These are phyloP conservation scores for Pyrenochaeta sp. DNA, from an alignment of 2,329 filamentous ascomycete genomes.

Conservation along the genomic window DNA sequence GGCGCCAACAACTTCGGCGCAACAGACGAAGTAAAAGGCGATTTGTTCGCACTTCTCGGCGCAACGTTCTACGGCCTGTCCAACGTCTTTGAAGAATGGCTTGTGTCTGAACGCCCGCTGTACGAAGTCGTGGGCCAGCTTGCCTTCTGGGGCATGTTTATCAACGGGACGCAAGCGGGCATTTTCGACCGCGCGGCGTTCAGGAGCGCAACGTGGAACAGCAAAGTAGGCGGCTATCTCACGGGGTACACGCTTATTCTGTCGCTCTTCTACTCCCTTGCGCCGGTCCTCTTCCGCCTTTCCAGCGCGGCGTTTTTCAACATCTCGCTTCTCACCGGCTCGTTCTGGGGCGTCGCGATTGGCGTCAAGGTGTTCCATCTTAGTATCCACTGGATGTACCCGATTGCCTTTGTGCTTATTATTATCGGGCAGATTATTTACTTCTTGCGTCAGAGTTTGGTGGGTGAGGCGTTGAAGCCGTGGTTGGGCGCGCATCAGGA, in stretches of 20 bases:
- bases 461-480: slow-evolving; percentile 92
- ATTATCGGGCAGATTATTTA: slow-evolving; percentile 86
- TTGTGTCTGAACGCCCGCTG: slow-evolving; percentile 83
- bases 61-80: slow-evolving; percentile 90
- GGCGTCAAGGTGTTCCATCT: slow-evolving; percentile 86
- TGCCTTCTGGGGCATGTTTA: slow-evolving; percentile 84
- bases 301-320: slow-evolving; percentile 95
- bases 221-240: slow-evolving; percentile 77
- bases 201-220: slow-evolving; percentile 55
- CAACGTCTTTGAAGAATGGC: slow-evolving; percentile 94
- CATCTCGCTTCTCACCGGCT: slow-evolving; percentile 89
- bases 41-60: slow-evolving; percentile 88
- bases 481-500: slow-evolving; percentile 93
- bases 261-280: slow-evolving; percentile 84
- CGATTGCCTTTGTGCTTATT: slow-evolving; percentile 93
- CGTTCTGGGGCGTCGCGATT: slow-evolving; percentile 97
- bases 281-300: slow-evolving; percentile 88
- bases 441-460: slow-evolving; percentile 80
- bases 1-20: slow-evolving; percentile 73
- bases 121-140: slow-evolving; percentile 95
- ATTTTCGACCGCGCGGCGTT: slow-evolving; percentile 90
- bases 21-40: slow-evolving; percentile 83
- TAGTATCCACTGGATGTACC: slow-evolving; percentile 87
- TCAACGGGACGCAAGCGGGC: slow-evolving; percentile 88
- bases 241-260: slow-evolving; percentile 89